Percentiles rank a stretch among this genome's conserved stretches.
Evolutionary conservation across 2,329 filamentous ascomycete genomes (phyloP).

Genomic region (Hymenoscyphus occultus): DNA sequence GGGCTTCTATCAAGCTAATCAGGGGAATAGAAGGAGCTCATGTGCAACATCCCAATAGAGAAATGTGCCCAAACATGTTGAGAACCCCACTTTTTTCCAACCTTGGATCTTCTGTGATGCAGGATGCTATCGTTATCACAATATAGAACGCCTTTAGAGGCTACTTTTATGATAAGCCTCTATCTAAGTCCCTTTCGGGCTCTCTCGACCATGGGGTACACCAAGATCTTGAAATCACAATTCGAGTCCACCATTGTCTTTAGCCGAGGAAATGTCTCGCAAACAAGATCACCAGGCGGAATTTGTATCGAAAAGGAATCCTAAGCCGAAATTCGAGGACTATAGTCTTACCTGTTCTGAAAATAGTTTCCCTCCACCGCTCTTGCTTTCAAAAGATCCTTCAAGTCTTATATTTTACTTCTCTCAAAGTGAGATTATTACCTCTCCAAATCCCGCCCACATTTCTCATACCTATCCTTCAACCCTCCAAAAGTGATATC

Average conservation of each 20-base stretch:
- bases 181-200: background rate
- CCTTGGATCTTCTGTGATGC: background rate
- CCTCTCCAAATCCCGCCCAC: background rate
- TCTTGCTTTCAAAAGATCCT: background rate
- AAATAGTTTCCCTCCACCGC: background rate
- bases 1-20: too few relatives aligned
- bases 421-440: background rate
- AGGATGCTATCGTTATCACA: background rate
- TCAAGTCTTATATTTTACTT: background rate
- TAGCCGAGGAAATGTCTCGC: background rate
- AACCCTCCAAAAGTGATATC: background rate
- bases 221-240: background rate
- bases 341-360: background rate
- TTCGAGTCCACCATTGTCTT: background rate
- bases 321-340: background rate
- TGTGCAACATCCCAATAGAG: background rate
- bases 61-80: background rate
- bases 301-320: background rate
- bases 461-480: background rate
- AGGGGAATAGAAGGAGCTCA: background rate
- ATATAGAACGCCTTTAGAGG: background rate
- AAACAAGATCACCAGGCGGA: background rate
- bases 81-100: background rate
- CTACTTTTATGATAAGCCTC: background rate
- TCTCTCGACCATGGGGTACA: background rate